These are phyloP conservation scores for Pythium oligandrum DNA, from an alignment of 352 stramenopile species.

Conservation along the genomic window DNA sequence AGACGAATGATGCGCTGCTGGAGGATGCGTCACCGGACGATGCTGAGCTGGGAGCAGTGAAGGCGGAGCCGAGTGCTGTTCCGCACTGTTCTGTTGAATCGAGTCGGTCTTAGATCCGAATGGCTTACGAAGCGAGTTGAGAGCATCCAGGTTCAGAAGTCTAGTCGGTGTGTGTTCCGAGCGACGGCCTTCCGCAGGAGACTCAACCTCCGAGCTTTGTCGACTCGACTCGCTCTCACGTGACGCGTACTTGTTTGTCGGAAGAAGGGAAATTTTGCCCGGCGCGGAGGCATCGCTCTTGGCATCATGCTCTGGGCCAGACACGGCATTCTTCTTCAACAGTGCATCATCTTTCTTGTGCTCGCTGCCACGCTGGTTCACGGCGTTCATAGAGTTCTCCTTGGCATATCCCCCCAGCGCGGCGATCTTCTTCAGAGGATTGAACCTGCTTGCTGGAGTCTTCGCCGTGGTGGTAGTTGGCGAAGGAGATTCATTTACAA, in stretches of 20 bases:
- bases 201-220: background rate
- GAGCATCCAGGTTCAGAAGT: conserved; percentile 22
- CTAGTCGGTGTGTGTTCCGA: conserved; percentile 9
- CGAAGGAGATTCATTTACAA: too few species aligned
- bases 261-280: background rate
- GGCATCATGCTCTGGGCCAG: background rate
- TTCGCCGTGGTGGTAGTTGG: conserved; percentile 6
- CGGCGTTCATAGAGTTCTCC: conserved; percentile 23
- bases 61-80: background rate
- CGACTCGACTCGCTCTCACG: background rate
- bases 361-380: conserved; percentile 19
- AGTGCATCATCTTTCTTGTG: conserved; percentile 13
- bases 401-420: conserved; percentile 22
- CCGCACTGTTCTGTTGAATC: background rate
- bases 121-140: conserved; percentile 17
- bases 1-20: background rate
- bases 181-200: background rate
- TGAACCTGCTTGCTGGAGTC: conserved; percentile 16
- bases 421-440: conserved; percentile 27
- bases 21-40: background rate
- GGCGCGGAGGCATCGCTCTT: background rate
- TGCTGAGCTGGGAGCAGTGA: too few species aligned
- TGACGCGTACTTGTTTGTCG: background rate
- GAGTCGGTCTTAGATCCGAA: background rate
- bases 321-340: conserved; percentile 16